phyloP scores from a whole-genome alignment of 148 eudicot genomes.

The Rhododendron molle region DNA sequence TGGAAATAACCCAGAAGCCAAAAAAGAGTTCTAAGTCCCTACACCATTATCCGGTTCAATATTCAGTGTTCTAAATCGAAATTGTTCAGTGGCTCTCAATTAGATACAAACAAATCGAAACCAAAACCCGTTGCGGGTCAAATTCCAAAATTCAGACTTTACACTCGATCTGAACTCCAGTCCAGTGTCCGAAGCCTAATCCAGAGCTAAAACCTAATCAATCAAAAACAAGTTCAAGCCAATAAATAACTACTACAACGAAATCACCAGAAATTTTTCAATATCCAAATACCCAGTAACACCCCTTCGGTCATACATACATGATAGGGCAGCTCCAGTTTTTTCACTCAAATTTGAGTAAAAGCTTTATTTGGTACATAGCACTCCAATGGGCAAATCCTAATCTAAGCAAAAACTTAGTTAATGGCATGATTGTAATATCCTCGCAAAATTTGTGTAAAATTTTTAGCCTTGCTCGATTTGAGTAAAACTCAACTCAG shows the following conservation, averaged over 20 bases:
- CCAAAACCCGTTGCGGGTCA: neutral
- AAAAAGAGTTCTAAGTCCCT: neutral
- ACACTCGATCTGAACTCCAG: neutral
- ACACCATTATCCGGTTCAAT: neutral
- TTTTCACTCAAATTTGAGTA: too few relatives aligned
- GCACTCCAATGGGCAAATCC: too few relatives aligned
- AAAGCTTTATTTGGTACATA: too few relatives aligned
- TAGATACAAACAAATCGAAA: neutral
- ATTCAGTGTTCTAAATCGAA: neutral
- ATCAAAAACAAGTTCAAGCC: neutral
- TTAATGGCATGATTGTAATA: too few relatives aligned
- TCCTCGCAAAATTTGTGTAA: too few relatives aligned
- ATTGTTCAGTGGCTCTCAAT: neutral
- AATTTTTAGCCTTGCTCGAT: too few relatives aligned
- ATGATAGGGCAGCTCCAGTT: too few relatives aligned
- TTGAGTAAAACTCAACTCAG: too few relatives aligned
- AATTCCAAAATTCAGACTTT: neutral
- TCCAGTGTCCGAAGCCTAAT: neutral
- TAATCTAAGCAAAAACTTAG: too few relatives aligned
- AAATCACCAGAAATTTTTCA: neutral
- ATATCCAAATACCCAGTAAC: neutral
- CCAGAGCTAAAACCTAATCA: slow-evolving; percentile 4
- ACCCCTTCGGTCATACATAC: neutral
- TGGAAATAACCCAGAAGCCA: neutral
- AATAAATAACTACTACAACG: neutral